A percentile compares a stretch with the other conserved stretches of the same genome.
Conservation (phyloP, 768 basidiomycete species). For the Porpolomopsis calyptriformis region DNA sequence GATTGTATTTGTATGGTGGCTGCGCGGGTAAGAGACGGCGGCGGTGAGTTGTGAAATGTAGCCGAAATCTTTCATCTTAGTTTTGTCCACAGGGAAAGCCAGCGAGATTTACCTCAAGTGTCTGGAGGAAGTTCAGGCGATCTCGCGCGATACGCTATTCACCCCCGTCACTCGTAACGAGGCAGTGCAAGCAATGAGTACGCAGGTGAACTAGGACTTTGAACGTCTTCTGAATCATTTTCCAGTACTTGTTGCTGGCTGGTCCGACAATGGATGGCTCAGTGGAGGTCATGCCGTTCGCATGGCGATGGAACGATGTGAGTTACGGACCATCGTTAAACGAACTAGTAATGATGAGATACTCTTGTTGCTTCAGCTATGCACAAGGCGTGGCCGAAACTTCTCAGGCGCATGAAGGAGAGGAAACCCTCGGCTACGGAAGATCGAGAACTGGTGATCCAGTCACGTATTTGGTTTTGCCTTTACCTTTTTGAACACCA, state of each 20-base stretch:
- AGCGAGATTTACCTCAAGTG: constrained; percentile 67
- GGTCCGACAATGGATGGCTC: constrained; percentile 94
- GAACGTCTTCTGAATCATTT: constrained; percentile 6
- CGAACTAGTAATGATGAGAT: neutral
- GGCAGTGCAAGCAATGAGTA: constrained; percentile 90
- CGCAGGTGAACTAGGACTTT: constrained; percentile 20
- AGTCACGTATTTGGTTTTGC: constrained; percentile 86
- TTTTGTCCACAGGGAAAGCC: constrained; percentile 40
- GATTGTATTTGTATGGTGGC: constrained; percentile 92
- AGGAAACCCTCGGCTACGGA: constrained; percentile 44
- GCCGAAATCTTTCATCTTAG: no score
- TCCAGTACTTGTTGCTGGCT: constrained; percentile 80
- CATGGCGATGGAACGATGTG: constrained; percentile 92
- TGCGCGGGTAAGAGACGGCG: constrained; percentile 81
- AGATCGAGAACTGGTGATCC: constrained; percentile 73
- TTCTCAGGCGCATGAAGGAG: constrained; percentile 67
- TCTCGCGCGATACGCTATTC: constrained; percentile 80
- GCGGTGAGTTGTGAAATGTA: constrained; percentile 41
- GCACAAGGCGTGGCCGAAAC: constrained; percentile 84
- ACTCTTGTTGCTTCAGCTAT: constrained; percentile 40
- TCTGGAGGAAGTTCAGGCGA: constrained; percentile 75
- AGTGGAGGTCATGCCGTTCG: constrained; percentile 93
- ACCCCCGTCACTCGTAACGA: constrained; percentile 76
- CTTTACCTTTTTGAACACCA: constrained; percentile 91
- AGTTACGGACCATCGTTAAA: constrained; percentile 13